A percentile compares a stretch with the other conserved stretches of the same genome.
These are phyloP conservation scores for Coemansia sp. DNA, from an alignment of 192 early-diverging fungal genomes.

Conservation along the genomic window DNA sequence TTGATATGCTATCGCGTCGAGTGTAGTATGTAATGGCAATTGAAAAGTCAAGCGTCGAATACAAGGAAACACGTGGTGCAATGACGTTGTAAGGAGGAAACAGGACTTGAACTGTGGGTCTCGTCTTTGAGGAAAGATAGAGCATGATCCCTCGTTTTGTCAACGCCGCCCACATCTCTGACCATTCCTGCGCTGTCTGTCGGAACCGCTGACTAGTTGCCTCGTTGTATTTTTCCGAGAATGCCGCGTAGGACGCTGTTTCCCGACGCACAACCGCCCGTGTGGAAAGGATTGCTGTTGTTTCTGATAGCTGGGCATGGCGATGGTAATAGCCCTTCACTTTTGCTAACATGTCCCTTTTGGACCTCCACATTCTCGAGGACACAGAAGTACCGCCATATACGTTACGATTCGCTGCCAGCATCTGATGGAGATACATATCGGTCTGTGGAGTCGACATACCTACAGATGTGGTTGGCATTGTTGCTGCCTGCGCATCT, in stretches of 20 bases:
- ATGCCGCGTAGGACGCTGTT: conserved; percentile 21
- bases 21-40: conserved; percentile 46
- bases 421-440: conserved; percentile 11
- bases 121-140: conserved; percentile 29
- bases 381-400: not conserved
- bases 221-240: conserved; percentile 44
- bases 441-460: conserved; percentile 8
- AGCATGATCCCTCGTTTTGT: conserved; percentile 43
- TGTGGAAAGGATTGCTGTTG: conserved; percentile 31
- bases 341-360: conserved; percentile 31
- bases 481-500: not conserved
- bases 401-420: not conserved
- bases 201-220: conserved; percentile 35
- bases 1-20: conserved; percentile 1
- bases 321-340: conserved; percentile 29
- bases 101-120: conserved; percentile 27
- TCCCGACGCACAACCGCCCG: conserved; percentile 45
- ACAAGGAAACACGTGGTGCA: conserved; percentile 51
- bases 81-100: conserved; percentile 28
- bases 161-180: conserved; percentile 51
- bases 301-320: conserved; percentile 33
- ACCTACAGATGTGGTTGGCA: not conserved
- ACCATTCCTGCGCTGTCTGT: conserved; percentile 40
- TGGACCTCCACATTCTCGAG: conserved; percentile 13
- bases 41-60: conserved; percentile 52